Evolutionary conservation across 2,329 filamentous ascomycete genomes (phyloP).

Genomic region (Colletotrichum eremochloae): DNA sequence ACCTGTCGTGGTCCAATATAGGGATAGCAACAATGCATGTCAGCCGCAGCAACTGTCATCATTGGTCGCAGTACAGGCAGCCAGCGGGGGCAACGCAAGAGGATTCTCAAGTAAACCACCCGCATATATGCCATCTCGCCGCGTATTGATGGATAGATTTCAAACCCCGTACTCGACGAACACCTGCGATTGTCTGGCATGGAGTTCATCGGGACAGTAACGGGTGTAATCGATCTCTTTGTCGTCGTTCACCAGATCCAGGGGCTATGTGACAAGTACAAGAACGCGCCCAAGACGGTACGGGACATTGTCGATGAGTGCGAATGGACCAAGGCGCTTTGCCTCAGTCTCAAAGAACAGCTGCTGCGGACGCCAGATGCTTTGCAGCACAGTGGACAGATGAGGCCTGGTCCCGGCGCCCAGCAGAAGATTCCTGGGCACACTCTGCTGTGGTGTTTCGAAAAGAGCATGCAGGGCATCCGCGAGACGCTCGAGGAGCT

Average conservation of each 20-base stretch:
- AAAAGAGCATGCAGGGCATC: constrained; percentile 6
- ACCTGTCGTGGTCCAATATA: background rate
- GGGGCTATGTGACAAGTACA: constrained; percentile 21
- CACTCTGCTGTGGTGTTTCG: background rate
- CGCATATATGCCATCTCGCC: background rate
- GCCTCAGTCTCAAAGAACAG: background rate
- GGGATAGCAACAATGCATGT: constrained; percentile 4
- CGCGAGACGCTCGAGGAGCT: constrained; percentile 4
- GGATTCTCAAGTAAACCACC: background rate
- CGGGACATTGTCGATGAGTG: constrained; percentile 15
- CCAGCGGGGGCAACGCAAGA: constrained; percentile 8
- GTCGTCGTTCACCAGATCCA: constrained; percentile 2
- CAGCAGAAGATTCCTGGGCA: background rate
- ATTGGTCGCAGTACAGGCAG: constrained; percentile 4
- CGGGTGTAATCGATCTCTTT: constrained; percentile 25
- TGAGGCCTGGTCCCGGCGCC: no score
- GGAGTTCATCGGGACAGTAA: constrained; percentile 19
- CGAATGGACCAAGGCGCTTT: constrained; percentile 13
- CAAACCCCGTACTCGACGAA: no score
- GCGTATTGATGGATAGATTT: background rate
- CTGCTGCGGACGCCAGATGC: constrained; percentile 2
- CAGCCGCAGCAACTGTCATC: constrained; percentile 6
- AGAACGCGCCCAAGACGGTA: constrained; percentile 20
- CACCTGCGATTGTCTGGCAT: background rate
- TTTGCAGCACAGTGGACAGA: background rate